These are phyloP conservation scores for Leccinum barrowsii DNA, from an alignment of 768 basidiomycete species.

Conservation along the genomic window DNA sequence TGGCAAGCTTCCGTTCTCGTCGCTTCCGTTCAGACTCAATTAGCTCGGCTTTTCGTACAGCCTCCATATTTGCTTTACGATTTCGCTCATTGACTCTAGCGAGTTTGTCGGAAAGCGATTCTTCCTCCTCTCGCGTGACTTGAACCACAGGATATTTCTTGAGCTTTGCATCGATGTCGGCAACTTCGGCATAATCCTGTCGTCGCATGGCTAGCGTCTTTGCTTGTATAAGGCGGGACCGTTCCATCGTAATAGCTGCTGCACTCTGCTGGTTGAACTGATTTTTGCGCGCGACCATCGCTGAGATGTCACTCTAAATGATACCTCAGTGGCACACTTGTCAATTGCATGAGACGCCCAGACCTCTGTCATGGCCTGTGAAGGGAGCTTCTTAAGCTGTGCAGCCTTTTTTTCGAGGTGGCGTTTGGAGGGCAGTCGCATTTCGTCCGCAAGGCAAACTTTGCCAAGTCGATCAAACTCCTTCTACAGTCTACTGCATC, in stretches of 20 bases:
- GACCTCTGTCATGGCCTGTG: constrained; percentile 79
- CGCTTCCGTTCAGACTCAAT: constrained; percentile 67
- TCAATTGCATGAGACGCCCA: constrained; percentile 9
- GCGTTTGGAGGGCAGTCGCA: constrained; percentile 65
- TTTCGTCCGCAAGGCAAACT: constrained; percentile 45
- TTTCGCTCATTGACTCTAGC: constrained; percentile 89
- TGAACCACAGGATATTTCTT: constrained; percentile 41
- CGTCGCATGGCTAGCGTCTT: constrained; percentile 74
- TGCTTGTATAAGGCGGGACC: constrained; percentile 63
- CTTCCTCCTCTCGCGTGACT: constrained; percentile 24
- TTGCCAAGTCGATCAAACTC: constrained; percentile 65
- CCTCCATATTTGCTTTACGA: constrained; percentile 77
- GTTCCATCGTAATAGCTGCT: constrained; percentile 46
- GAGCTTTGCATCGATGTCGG: constrained; percentile 60
- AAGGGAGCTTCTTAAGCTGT: constrained; percentile 55
- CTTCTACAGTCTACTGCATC: constrained; percentile 40
- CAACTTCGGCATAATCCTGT: constrained; percentile 63
- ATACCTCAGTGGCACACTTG: constrained; percentile 7
- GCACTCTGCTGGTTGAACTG: constrained; percentile 34
- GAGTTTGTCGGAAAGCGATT: constrained; percentile 46
- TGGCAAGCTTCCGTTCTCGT: constrained; percentile 58
- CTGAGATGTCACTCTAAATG: constrained; percentile 71
- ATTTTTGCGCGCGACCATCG: constrained; percentile 71
- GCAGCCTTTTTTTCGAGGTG: constrained; percentile 62
- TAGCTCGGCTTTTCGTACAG: constrained; percentile 72